Percentiles rank a stretch among this genome's conserved stretches.
Conservation (phyloP, 2,329 filamentous ascomycete species). For the Epichloe gansuensis region DNA sequence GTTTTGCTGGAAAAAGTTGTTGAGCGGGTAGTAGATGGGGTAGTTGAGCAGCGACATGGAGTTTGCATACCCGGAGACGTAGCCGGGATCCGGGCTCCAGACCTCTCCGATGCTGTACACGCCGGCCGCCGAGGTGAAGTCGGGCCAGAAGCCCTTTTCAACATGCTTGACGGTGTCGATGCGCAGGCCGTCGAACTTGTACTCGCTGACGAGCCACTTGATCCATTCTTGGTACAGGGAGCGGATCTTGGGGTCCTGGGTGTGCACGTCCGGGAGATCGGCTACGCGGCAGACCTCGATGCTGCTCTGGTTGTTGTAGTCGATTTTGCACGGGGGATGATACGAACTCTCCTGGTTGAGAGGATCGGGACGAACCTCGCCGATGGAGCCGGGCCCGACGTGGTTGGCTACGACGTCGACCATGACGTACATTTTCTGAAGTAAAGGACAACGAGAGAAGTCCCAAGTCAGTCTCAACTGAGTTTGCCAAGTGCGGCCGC, state of each 20-base stretch:
- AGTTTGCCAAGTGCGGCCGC: too few relatives aligned
- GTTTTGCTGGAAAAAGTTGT: constrained; percentile 24
- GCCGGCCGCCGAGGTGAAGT: constrained; percentile 39
- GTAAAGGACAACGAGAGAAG: too few relatives aligned
- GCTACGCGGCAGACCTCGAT: constrained; percentile 40
- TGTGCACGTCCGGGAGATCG: constrained; percentile 50
- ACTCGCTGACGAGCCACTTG: constrained; percentile 40
- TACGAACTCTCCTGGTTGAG: constrained; percentile 44
- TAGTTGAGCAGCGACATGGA: constrained; percentile 50
- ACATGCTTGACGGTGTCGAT: constrained; percentile 52
- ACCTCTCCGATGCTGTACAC: constrained; percentile 51
- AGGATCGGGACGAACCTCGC: constrained; percentile 26
- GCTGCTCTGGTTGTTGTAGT: constrained; percentile 39
- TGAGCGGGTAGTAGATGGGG: constrained; percentile 33
- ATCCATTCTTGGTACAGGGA: constrained; percentile 47
- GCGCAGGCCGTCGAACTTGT: constrained; percentile 47
- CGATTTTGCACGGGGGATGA: constrained; percentile 44
- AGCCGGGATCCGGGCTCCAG: constrained; percentile 37
- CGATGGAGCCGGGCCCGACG: constrained; percentile 40
- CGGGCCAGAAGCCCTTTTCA: constrained; percentile 43
- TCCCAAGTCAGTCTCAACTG: too few relatives aligned
- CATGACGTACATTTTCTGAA: constrained; percentile 38
- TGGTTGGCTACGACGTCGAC: constrained; percentile 49
- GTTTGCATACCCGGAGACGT: constrained; percentile 38
- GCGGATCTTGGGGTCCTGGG: constrained; percentile 35